Evolutionary conservation across 345 rosid genomes (phyloP).

Genomic region (Pugionium cornutum): DNA sequence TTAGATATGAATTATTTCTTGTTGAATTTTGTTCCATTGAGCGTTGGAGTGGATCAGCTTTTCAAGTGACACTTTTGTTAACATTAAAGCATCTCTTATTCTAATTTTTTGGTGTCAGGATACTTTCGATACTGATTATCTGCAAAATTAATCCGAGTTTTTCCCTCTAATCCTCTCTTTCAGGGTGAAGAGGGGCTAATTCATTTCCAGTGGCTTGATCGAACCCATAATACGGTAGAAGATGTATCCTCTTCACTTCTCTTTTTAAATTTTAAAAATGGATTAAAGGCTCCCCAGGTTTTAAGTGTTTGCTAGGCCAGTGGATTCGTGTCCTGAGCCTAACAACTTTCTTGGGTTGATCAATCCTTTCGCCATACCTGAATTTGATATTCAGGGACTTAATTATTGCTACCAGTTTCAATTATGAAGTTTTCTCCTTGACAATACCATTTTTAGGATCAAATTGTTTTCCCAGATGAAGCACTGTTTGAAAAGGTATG

Average conservation of each 20-base stretch:
- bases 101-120: not conserved
- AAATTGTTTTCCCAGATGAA: constrained; percentile 88
- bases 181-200: constrained; percentile 89
- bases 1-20: not conserved
- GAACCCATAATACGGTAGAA: constrained; percentile 60
- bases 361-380: not conserved
- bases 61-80: not conserved
- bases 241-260: constrained; percentile 67
- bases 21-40: not conserved
- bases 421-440: constrained; percentile 49
- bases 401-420: constrained; percentile 1
- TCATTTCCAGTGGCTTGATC: constrained; percentile 98
- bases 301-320: not conserved
- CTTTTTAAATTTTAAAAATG: not conserved
- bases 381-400: constrained; percentile 1
- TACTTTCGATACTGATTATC: not conserved
- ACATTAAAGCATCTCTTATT: not conserved
- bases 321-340: constrained; percentile 3
- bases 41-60: not conserved
- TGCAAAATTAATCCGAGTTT: not conserved
- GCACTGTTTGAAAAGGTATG: constrained; percentile 93
- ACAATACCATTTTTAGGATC: constrained; percentile 65
- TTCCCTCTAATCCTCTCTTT: not conserved
- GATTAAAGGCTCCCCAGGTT: not conserved
- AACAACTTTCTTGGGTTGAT: constrained; percentile 8